These are phyloP conservation scores for Esteya vermicola DNA, from an alignment of 2,329 filamentous ascomycete species.

Conservation along the genomic window DNA sequence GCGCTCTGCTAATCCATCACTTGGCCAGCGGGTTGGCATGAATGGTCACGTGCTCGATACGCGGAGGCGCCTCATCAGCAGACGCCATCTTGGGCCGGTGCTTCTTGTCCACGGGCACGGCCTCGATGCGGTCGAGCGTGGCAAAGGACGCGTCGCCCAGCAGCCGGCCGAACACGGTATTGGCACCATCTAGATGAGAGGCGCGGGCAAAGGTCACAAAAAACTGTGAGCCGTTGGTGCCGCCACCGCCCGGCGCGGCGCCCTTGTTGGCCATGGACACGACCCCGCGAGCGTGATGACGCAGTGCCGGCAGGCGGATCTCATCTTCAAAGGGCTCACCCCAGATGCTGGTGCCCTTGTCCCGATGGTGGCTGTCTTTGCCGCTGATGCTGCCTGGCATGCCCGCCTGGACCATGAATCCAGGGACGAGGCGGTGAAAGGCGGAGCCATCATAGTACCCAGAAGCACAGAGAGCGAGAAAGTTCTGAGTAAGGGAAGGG, in stretches of 20 bases:
- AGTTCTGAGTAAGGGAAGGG: conserved; percentile 43
- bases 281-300: conserved; percentile 54
- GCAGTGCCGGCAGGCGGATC: conserved; percentile 50
- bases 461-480: conserved; percentile 73
- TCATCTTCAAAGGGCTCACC: conserved; percentile 65
- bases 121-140: conserved; percentile 59
- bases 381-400: conserved; percentile 31
- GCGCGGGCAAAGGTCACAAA: conserved; percentile 68
- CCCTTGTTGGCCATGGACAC: conserved; percentile 72
- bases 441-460: conserved; percentile 61
- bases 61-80: conserved; percentile 6
- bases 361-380: conserved; percentile 30
- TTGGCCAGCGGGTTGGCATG: conserved; percentile 68
- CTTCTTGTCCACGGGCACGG: conserved; percentile 63
- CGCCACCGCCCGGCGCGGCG: conserved; percentile 6
- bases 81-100: conserved; percentile 43
- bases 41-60: conserved; percentile 56
- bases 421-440: conserved; percentile 67
- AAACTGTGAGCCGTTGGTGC: conserved; percentile 67
- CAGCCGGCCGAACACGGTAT: conserved; percentile 70
- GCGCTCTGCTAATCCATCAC: not conserved
- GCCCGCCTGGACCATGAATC: conserved; percentile 71
- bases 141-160: conserved; percentile 48
- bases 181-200: conserved; percentile 68
- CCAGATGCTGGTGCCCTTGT: conserved; percentile 55